Conservation (phyloP, 768 basidiomycete genomes). For the Agaricus blazei region DNA sequence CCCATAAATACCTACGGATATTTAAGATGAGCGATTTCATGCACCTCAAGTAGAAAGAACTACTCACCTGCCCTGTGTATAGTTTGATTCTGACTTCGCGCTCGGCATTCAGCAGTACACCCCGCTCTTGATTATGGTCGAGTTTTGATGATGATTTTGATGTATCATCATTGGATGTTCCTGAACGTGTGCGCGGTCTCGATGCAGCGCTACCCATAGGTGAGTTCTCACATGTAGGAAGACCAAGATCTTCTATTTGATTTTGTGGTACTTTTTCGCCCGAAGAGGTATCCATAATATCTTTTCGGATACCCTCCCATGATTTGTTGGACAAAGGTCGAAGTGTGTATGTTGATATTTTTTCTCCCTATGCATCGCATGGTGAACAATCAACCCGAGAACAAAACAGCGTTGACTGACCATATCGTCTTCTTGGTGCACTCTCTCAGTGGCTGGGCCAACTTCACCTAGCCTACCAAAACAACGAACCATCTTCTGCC, state of each 20-base stretch:
- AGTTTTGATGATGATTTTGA: not conserved
- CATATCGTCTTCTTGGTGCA: conserved; percentile 27
- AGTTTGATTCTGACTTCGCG: conserved; percentile 70
- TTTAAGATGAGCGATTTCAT: not conserved
- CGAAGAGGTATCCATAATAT: conserved; percentile 16
- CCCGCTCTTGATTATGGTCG: conserved; percentile 17
- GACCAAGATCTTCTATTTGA: not conserved
- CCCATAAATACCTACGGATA: conserved; percentile 60
- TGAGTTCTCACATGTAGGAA: not conserved
- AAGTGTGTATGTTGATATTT: conserved; percentile 39
- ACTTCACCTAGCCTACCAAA: conserved; percentile 60
- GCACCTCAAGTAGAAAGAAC: not conserved
- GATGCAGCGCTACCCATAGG: not conserved
- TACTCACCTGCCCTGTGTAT: conserved; percentile 62
- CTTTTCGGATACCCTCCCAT: conserved; percentile 35
- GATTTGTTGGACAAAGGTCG: conserved; percentile 38
- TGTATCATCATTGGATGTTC: not conserved
- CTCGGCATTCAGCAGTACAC: conserved; percentile 57
- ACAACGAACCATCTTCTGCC: conserved; percentile 69
- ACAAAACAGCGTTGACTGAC: conserved; percentile 17
- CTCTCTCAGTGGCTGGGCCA: conserved; percentile 19
- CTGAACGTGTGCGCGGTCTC: not conserved
- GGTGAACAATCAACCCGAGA: not conserved
- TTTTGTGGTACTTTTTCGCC: not conserved
- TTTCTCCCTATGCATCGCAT: conserved; percentile 28